Percentiles rank a stretch among this genome's conserved stretches.
Conservation (phyloP, 768 basidiomycete species). For the Mycena pura region DNA sequence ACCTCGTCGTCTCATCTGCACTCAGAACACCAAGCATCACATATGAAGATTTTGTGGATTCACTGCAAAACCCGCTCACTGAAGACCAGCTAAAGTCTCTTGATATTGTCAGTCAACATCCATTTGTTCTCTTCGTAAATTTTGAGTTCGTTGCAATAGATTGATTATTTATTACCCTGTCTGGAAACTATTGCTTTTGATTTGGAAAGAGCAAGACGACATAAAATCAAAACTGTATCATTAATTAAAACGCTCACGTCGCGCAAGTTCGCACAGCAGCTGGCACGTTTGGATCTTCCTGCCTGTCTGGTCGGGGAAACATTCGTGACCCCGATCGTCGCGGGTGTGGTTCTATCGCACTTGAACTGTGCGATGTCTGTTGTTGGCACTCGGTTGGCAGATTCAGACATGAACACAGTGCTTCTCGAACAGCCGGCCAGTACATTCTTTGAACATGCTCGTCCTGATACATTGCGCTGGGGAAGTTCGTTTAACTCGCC, state of each 20-base stretch:
- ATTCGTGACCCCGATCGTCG: constrained; percentile 12
- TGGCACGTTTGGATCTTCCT: not conserved
- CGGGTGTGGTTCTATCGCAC: not conserved
- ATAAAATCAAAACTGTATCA: not conserved
- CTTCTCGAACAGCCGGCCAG: not conserved
- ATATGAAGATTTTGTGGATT: not conserved
- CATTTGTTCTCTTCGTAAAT: not conserved
- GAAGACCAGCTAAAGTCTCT: not conserved
- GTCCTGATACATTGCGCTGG: not conserved
- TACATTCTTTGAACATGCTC: not conserved
- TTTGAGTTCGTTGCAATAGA: not conserved
- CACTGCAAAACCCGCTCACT: not conserved
- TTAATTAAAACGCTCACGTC: not conserved
- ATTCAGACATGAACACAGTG: not conserved
- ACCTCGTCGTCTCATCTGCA: not conserved
- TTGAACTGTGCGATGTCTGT: not conserved
- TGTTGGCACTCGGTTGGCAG: not conserved
- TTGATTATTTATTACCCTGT: not conserved
- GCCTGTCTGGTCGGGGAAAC: not conserved
- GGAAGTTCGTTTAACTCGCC: not conserved
- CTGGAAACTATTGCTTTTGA: not conserved
- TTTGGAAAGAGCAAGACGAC: not conserved
- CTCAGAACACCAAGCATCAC: not conserved
- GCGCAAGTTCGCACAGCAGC: not conserved
- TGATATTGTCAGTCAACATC: constrained; percentile 7